A percentile compares a stretch with the other conserved stretches of the same genome.
These are phyloP conservation scores for Capsicum baccatum DNA, from an alignment of 257 asterid genomes.

Conservation along the genomic window DNA sequence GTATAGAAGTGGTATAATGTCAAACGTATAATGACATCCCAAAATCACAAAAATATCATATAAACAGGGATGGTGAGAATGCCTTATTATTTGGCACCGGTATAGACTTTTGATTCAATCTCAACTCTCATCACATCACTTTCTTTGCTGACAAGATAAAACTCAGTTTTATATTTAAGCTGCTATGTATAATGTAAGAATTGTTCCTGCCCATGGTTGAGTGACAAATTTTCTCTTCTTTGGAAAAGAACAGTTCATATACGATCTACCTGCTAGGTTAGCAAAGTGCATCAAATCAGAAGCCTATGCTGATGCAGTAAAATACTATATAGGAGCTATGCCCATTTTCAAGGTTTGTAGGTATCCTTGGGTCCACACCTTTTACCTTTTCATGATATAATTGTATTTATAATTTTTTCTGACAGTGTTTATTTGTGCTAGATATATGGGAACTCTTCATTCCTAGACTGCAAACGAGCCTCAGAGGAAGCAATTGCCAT, in stretches of 20 bases:
- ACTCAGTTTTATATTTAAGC: background rate
- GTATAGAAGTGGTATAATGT: background rate
- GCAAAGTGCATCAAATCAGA: constrained; percentile 92
- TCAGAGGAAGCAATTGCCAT: constrained; percentile 81
- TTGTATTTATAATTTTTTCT: background rate
- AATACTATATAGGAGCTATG: constrained; percentile 89
- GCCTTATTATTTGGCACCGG: constrained; percentile 1
- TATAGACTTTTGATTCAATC: constrained; percentile 20
- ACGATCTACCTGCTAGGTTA: constrained; percentile 88
- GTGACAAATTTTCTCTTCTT: constrained; percentile 44
- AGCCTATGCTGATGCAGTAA: constrained; percentile 97
- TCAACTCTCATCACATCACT: background rate
- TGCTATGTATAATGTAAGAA: constrained; percentile 28
- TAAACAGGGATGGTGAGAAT: constrained; percentile 4
- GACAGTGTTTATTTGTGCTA: constrained; percentile 38
- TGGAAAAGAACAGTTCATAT: constrained; percentile 89
- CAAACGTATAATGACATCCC: background rate
- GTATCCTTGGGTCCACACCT: constrained; percentile 21
- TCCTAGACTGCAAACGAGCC: constrained; percentile 89
- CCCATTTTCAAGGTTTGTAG: constrained; percentile 86
- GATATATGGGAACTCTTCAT: constrained; percentile 98
- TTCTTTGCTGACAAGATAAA: background rate
- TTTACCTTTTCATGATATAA: background rate
- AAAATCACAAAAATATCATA: background rate
- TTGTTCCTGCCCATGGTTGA: constrained; percentile 39